These are phyloP conservation scores for Albugo laibachii DNA, from an alignment of 352 stramenopile genomes.

Conservation along the genomic window DNA sequence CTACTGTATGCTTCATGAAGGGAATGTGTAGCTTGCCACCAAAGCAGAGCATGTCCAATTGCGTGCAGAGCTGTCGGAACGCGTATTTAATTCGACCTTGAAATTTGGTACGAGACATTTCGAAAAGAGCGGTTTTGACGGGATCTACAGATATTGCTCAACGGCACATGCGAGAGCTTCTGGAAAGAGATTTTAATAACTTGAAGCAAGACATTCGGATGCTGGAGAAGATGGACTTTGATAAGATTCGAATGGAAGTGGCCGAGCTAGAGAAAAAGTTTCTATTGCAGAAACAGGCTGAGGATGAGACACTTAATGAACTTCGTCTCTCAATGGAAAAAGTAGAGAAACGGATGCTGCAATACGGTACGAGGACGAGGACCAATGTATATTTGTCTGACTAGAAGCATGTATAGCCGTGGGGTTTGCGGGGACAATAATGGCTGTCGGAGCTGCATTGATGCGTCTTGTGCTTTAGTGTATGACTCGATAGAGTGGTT, in stretches of 20 bases:
- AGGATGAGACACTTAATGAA: constrained; percentile 75
- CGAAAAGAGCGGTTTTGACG: neutral
- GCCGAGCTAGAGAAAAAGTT: constrained; percentile 79
- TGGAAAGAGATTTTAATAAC: constrained; percentile 78
- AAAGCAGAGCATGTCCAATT: constrained; percentile 76
- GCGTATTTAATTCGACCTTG: constrained; percentile 77
- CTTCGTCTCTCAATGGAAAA: constrained; percentile 77
- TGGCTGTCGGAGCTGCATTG: constrained; percentile 60
- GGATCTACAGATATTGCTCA: constrained; percentile 54
- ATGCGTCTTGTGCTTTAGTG: constrained; percentile 47
- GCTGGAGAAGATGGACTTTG: constrained; percentile 80
- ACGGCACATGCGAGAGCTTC: constrained; percentile 69
- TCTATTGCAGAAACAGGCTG: constrained; percentile 72
- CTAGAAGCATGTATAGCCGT: constrained; percentile 12
- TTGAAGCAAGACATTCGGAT: constrained; percentile 81
- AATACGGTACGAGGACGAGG: constrained; percentile 19
- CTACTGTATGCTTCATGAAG: neutral
- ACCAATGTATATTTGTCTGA: neutral
- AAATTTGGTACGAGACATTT: constrained; percentile 43
- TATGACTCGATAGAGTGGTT: too few relatives aligned
- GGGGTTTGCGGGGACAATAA: constrained; percentile 74
- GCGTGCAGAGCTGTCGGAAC: constrained; percentile 68
- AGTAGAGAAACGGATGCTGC: constrained; percentile 76
- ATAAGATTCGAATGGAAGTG: constrained; percentile 78
- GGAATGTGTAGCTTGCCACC: constrained; percentile 36